These are phyloP conservation scores for Cladosporium sp. DNA, from an alignment of 2,329 filamentous ascomycete species.

Conservation along the genomic window DNA sequence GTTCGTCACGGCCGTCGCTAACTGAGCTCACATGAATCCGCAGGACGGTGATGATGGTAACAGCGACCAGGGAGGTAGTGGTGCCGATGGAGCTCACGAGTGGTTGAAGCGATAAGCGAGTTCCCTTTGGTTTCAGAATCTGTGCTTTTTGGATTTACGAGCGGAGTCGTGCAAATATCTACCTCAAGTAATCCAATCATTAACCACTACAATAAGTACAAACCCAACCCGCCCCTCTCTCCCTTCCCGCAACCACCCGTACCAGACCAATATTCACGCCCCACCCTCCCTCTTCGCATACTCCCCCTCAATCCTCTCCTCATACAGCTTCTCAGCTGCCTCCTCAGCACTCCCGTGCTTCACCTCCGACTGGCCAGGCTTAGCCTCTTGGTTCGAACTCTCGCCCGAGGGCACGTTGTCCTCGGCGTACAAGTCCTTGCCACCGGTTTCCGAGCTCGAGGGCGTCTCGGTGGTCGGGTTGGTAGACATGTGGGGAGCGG, in stretches of 20 bases:
- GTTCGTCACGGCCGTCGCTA: no score
- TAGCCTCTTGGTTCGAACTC: conserved; percentile 17
- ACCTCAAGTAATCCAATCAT: neutral
- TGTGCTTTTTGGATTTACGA: no score
- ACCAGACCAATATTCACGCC: conserved; percentile 21
- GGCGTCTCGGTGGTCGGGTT: conserved; percentile 18
- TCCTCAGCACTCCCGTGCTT: conserved; percentile 23
- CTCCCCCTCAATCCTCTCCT: conserved; percentile 38
- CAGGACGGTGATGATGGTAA: no score
- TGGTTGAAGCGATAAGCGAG: no score
- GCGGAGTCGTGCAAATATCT: neutral
- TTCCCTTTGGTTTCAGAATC: no score
- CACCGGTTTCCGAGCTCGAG: conserved; percentile 21
- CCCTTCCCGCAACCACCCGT: no score
- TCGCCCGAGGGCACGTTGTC: conserved; percentile 9
- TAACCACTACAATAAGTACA: no score
- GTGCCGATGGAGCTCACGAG: no score
- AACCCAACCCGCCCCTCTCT: no score
- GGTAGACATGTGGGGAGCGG: neutral
- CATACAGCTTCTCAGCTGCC: conserved; percentile 32
- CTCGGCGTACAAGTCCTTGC: conserved; percentile 18
- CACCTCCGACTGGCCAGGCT: conserved; percentile 15
- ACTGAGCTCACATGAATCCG: no score
- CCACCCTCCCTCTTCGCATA: conserved; percentile 41
- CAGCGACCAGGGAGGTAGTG: no score